phyloP scores from a whole-genome alignment of 192 early-diverging fungal genomes.

The Coemansia sp. region DNA sequence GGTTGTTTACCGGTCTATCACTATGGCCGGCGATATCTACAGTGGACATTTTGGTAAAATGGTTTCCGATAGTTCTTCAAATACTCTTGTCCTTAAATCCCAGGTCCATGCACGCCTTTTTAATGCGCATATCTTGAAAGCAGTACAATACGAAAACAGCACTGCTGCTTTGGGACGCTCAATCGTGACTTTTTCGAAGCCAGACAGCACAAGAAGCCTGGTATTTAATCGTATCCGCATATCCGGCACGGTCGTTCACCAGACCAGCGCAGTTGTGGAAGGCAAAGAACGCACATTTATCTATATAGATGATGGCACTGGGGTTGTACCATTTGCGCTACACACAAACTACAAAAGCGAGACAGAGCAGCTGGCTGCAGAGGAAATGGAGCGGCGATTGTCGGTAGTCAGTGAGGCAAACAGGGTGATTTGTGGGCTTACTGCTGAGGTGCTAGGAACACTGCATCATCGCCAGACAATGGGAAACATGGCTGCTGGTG shows the following conservation, averaged over 20 bases:
- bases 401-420: not conserved
- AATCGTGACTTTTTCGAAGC: too few species aligned
- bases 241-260: not conserved
- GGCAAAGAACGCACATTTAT: not conserved
- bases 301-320: slow-evolving; percentile 1
- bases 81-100: not conserved
- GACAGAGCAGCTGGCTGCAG: not conserved
- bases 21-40: not conserved
- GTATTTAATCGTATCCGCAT: not conserved
- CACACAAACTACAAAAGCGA: not conserved
- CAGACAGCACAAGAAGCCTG: not conserved
- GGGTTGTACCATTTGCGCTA: slow-evolving; percentile 1
- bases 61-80: not conserved
- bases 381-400: slow-evolving; percentile 1
- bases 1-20: too few species aligned
- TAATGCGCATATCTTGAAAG: not conserved
- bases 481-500: not conserved
- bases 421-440: not conserved
- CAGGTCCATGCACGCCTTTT: slow-evolving; percentile 1
- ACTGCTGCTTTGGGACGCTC: not conserved
- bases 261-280: not conserved
- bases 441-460: not conserved
- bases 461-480: not conserved
- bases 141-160: not conserved
- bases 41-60: not conserved